Evolutionary conservation across 768 basidiomycete genomes (phyloP), one percentile per base, ranked within the genome.

Genomic region (Infundibulicybe gibba): DNA sequence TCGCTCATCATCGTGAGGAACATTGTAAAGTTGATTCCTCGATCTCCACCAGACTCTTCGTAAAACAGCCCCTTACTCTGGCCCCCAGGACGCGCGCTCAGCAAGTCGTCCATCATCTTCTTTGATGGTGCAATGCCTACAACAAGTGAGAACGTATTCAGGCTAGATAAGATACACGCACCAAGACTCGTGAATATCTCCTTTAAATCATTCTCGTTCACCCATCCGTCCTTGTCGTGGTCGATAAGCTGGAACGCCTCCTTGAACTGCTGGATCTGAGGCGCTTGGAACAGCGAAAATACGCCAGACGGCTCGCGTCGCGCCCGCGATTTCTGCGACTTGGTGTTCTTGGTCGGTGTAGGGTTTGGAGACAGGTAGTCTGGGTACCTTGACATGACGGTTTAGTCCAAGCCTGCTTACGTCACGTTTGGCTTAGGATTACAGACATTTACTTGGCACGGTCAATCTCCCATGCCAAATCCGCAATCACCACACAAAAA

Each of bases 1-100:
- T 94, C 90, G 62, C 90, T 90, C 90, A 97, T 94, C 90, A 97
- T 92, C 46, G 94, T 92, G 49, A 97, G 76, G 71, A 97, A 97
- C 84, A 95, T 94, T 41, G 92, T 90, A 62, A 97, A 94, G 69
- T 94, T 94, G 69, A 95, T 74, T 47, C 85, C 83, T 32, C 74
- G 70, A 10, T 76, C 70, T 20, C 55, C 59, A 42, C 70, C 66
- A 25, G 67, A 50, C 15, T 77, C 76, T 21, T 69, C 65, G 32
- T 62, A 62, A 25, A 66, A 64, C n/a, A n/a, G n/a, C 42, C 61
- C 63, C 53, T 67, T 65, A 55, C 65, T 61, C 37, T 74, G 68
- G 40, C 68, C 66, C 5, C 88, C 90, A 1, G 90, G 91, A 6
- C 88, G 77, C 15, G 87, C 79, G 40, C 76, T 83, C 54, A 95